Percentiles rank a stretch among this genome's conserved stretches.
These are phyloP conservation scores for Pythium aphanidermatum DNA, from an alignment of 352 stramenopile species.

Conservation along the genomic window DNA sequence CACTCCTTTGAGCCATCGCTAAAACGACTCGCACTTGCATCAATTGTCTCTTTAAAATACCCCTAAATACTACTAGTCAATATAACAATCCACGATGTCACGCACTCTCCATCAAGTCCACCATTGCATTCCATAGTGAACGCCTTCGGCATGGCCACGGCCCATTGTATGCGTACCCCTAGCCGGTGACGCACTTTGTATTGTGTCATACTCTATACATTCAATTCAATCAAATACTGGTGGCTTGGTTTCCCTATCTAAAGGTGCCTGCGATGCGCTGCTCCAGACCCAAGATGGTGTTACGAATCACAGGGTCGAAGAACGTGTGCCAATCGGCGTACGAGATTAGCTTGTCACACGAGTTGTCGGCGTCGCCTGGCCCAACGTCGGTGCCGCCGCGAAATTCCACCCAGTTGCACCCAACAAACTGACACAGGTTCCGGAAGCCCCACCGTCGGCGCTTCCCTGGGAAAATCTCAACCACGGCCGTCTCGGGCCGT, in stretches of 20 bases:
- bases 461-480: constrained; percentile 30
- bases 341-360: constrained; percentile 38
- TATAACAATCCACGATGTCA: no score
- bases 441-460: constrained; percentile 25
- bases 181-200: no score
- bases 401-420: constrained; percentile 25
- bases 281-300: not conserved
- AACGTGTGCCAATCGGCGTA: constrained; percentile 47
- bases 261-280: not conserved
- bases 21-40: no score
- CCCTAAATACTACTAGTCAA: no score
- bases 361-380: constrained; percentile 28
- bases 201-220: not conserved
- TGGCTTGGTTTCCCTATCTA: no score
- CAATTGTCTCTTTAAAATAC: no score
- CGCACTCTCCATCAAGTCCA: no score
- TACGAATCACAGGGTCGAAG: constrained; percentile 36
- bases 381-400: constrained; percentile 19
- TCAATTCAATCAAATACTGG: not conserved
- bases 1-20: no score
- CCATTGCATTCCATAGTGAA: no score
- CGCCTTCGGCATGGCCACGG: no score
- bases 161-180: no score
- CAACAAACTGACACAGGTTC: constrained; percentile 29
- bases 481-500: constrained; percentile 21